These are phyloP conservation scores for Aquilaria malaccensis DNA, from an alignment of 345 rosid species.

Conservation along the genomic window DNA sequence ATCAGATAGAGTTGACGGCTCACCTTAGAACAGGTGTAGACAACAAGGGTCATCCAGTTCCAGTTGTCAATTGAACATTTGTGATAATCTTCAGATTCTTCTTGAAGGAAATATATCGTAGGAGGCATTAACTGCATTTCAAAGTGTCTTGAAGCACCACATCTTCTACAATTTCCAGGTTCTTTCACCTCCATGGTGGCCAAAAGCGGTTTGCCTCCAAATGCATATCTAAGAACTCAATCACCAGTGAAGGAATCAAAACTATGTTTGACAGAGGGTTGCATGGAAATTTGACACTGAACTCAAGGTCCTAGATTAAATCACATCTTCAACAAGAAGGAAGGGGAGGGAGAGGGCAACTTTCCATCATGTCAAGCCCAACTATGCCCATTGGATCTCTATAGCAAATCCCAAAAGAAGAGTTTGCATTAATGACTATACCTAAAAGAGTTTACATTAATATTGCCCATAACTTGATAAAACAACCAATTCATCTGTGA, in stretches of 20 bases:
- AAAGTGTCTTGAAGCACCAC: slow-evolving; percentile 55
- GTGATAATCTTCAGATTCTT: slow-evolving; percentile 42
- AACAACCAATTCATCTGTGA: too few species aligned
- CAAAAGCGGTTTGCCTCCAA: slow-evolving; percentile 63
- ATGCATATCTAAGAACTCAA: slow-evolving; percentile 46
- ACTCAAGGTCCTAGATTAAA: too few species aligned
- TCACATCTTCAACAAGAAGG: too few species aligned
- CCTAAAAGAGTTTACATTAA: too few species aligned
- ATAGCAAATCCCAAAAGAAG: too few species aligned
- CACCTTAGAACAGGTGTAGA: slow-evolving; percentile 80
- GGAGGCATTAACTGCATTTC: slow-evolving; percentile 97
- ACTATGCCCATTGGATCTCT: too few species aligned
- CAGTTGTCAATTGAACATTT: slow-evolving; percentile 50
- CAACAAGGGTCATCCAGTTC: slow-evolving; percentile 83
- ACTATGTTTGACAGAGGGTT: too few species aligned
- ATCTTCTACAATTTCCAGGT: slow-evolving; percentile 46
- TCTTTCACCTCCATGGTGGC: slow-evolving; percentile 36
- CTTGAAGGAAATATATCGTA: slow-evolving; percentile 64
- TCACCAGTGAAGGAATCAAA: neutral
- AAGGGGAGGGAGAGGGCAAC: too few species aligned
- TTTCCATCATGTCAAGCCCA: too few species aligned
- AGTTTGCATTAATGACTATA: too few species aligned
- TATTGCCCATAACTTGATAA: too few species aligned
- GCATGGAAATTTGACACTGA: too few species aligned
- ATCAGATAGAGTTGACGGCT: slow-evolving; percentile 4